Percentiles rank a stretch among this genome's conserved stretches.
Conservation (phyloP, 1,139 yeast genomes). For the Zygosaccharomyces sapae region DNA sequence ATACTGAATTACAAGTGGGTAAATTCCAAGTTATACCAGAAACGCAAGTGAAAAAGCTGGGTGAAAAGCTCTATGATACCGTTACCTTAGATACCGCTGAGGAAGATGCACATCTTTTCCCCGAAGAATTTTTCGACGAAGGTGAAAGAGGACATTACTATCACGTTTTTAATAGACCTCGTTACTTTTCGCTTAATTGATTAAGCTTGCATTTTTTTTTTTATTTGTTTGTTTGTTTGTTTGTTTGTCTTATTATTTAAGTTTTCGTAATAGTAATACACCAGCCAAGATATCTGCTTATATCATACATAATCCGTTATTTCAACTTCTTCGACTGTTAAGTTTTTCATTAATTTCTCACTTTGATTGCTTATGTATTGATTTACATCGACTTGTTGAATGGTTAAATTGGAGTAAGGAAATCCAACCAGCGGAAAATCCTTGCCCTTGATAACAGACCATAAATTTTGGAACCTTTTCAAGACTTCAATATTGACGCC, state of each 20-base stretch:
- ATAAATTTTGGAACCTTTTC: constrained; percentile 13
- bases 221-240: background rate
- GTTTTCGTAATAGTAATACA: background rate
- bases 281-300: background rate
- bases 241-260: background rate
- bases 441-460: constrained; percentile 12
- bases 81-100: constrained; percentile 49
- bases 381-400: constrained; percentile 15
- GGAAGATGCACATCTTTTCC: constrained; percentile 67
- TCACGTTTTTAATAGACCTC: constrained; percentile 86
- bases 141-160: constrained; percentile 92
- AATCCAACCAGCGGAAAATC: constrained; percentile 10
- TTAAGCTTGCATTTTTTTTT: background rate
- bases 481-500: constrained; percentile 6
- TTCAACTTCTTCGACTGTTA: constrained; percentile 25
- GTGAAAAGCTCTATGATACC: constrained; percentile 52
- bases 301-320: constrained; percentile 14
- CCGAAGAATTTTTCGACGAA: constrained; percentile 78
- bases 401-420: constrained; percentile 8
- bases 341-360: constrained; percentile 11
- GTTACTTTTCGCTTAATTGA: constrained; percentile 50
- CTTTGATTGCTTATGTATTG: constrained; percentile 6
- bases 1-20: constrained; percentile 93
- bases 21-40: constrained; percentile 67
- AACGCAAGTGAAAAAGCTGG: constrained; percentile 39